Conservation (phyloP, 2,329 filamentous ascomycete species). For the Fusarium buharicum region DNA sequence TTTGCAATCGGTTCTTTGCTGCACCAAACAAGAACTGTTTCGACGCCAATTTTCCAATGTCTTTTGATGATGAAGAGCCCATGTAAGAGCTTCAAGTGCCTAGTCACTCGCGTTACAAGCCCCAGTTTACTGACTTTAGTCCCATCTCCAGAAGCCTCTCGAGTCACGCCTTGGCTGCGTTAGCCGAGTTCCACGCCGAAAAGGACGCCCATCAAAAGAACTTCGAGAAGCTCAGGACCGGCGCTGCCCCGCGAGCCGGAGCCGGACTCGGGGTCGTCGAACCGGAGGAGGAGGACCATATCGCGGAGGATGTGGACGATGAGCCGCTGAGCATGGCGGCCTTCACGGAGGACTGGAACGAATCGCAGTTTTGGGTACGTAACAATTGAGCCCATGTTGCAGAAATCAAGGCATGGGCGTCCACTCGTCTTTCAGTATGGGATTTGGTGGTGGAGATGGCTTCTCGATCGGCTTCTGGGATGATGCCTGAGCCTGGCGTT, state of each 20-base stretch:
- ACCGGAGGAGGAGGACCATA: constrained; percentile 37
- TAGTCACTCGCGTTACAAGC: background rate
- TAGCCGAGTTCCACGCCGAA: constrained; percentile 79
- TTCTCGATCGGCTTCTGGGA: constrained; percentile 33
- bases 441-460: constrained; percentile 34
- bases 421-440: constrained; percentile 18
- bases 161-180: constrained; percentile 71
- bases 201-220: constrained; percentile 72
- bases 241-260: constrained; percentile 31
- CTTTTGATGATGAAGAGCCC: constrained; percentile 58
- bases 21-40: constrained; percentile 7
- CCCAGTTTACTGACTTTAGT: constrained; percentile 20
- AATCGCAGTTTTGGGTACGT: constrained; percentile 83
- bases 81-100: constrained; percentile 50
- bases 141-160: constrained; percentile 63
- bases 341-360: constrained; percentile 85
- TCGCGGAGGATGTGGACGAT: constrained; percentile 57
- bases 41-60: constrained; percentile 37
- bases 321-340: constrained; percentile 68
- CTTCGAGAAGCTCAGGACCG: constrained; percentile 69
- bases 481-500: constrained; percentile 14
- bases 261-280: constrained; percentile 53
- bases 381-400: constrained; percentile 1
- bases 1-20: background rate
- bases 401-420: constrained; percentile 9